These are phyloP conservation scores for Apiospora arundinis DNA, from an alignment of 2,329 filamentous ascomycete species.

Conservation along the genomic window DNA sequence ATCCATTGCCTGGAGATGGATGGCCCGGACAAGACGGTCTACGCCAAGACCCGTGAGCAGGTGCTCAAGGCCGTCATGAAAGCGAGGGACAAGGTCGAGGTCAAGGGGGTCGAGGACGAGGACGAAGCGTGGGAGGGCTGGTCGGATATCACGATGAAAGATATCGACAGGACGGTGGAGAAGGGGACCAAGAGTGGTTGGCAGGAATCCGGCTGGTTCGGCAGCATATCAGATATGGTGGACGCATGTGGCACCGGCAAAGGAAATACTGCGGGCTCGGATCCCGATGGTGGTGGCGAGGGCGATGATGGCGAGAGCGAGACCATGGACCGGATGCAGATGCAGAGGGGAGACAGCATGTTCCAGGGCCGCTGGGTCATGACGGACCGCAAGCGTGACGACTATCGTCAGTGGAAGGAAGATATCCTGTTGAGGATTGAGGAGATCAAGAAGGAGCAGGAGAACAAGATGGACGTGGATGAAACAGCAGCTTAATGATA, in stretches of 20 bases:
- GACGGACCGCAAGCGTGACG: slow-evolving; percentile 64
- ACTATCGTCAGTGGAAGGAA: slow-evolving; percentile 70
- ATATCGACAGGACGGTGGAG: slow-evolving; percentile 68
- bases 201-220: slow-evolving; percentile 70
- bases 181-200: slow-evolving; percentile 62
- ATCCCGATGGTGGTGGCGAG: slow-evolving; percentile 42
- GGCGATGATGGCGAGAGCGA: slow-evolving; percentile 42
- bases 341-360: slow-evolving; percentile 69
- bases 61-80: slow-evolving; percentile 51
- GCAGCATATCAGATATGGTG: slow-evolving; percentile 62
- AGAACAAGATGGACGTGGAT: slow-evolving; percentile 30
- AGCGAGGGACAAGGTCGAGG: slow-evolving; percentile 47
- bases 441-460: slow-evolving; percentile 46
- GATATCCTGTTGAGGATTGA: slow-evolving; percentile 62
- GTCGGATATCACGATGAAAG: slow-evolving; percentile 53
- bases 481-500: slow-evolving; percentile 21
- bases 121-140: slow-evolving; percentile 61
- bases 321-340: slow-evolving; percentile 49
- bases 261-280: slow-evolving; percentile 33
- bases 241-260: slow-evolving; percentile 34
- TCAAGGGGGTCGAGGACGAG: slow-evolving; percentile 46
- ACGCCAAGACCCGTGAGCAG: slow-evolving; percentile 52
- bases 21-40: slow-evolving; percentile 50
- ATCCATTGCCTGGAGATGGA: slow-evolving; percentile 49
- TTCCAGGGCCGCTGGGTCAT: slow-evolving; percentile 76